Conservation (phyloP, 192 early-diverging fungal genomes). For the Mortierella antarctica region DNA sequence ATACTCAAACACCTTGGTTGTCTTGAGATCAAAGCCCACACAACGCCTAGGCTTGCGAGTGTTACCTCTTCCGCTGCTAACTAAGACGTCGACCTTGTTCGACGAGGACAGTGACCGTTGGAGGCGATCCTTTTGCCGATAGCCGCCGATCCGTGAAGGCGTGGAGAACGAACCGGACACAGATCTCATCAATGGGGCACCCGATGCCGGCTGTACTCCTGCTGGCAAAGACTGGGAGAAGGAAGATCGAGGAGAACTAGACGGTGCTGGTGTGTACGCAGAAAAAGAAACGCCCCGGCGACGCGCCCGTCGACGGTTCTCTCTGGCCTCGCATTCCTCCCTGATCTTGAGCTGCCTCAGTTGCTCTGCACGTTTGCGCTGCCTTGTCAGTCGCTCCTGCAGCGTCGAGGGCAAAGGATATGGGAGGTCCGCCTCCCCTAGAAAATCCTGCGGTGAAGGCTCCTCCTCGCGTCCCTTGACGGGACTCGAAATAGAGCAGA, state of each 20-base stretch:
- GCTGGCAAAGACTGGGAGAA: background rate
- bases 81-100: no score
- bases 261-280: slow-evolving; percentile 7
- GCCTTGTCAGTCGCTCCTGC: slow-evolving; percentile 36
- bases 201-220: background rate
- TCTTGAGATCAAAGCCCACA: slow-evolving; percentile 32
- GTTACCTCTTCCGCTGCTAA: background rate
- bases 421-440: slow-evolving; percentile 45
- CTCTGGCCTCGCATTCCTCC: slow-evolving; percentile 40
- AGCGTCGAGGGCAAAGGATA: slow-evolving; percentile 41
- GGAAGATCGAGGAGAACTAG: background rate
- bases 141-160: no score
- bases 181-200: no score
- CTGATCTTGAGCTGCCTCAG: slow-evolving; percentile 35
- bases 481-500: slow-evolving; percentile 21
- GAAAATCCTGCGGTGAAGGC: slow-evolving; percentile 36
- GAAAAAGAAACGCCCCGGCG: slow-evolving; percentile 29
- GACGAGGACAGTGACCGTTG: no score
- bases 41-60: slow-evolving; percentile 1
- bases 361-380: slow-evolving; percentile 46
- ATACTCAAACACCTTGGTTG: slow-evolving; percentile 40
- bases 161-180: no score
- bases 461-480: slow-evolving; percentile 17
- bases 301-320: slow-evolving; percentile 16
- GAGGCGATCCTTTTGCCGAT: no score